Conservation (phyloP, 768 basidiomycete species). For the Boletus rubescentipes region DNA sequence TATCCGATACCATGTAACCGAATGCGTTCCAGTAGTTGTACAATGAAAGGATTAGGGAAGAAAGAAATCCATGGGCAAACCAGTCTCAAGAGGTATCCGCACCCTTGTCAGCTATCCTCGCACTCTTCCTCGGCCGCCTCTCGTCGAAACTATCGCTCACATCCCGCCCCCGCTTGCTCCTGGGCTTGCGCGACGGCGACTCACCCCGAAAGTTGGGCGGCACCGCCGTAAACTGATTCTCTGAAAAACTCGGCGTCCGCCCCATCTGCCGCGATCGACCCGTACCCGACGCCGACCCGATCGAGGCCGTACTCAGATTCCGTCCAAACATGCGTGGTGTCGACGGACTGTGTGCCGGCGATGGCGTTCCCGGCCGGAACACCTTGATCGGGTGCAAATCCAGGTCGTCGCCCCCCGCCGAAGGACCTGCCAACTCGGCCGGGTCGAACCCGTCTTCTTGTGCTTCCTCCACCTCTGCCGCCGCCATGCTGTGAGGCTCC, state of each 20-base stretch:
- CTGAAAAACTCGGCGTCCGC: conserved; percentile 30
- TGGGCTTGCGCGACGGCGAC: conserved; percentile 32
- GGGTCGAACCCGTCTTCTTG: conserved; percentile 19
- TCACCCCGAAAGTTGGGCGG: conserved; percentile 33
- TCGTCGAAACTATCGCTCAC: conserved; percentile 12
- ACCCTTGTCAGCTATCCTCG: conserved; percentile 6
- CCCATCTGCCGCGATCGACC: conserved; percentile 19
- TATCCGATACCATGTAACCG: conserved; percentile 5
- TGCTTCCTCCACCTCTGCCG: neutral
- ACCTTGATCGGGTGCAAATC: conserved; percentile 29
- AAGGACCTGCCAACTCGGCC: neutral
- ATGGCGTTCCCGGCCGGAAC: neutral
- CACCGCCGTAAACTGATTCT: conserved; percentile 52
- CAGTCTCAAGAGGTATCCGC: neutral
- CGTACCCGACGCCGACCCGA: neutral
- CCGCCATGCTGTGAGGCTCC: neutral
- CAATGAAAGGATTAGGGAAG: neutral
- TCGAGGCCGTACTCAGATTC: conserved; percentile 12
- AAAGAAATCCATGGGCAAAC: neutral
- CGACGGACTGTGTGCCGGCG: conserved; percentile 1
- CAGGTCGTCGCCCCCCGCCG: neutral
- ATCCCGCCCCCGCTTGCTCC: conserved; percentile 26
- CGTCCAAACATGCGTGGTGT: conserved; percentile 34
- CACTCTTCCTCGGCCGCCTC: conserved; percentile 23
- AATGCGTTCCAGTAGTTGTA: neutral